Evolutionary conservation across 345 rosid genomes (phyloP), one percentile per base, ranked within the genome.

Genomic region (Eucalyptus pauciflora): DNA sequence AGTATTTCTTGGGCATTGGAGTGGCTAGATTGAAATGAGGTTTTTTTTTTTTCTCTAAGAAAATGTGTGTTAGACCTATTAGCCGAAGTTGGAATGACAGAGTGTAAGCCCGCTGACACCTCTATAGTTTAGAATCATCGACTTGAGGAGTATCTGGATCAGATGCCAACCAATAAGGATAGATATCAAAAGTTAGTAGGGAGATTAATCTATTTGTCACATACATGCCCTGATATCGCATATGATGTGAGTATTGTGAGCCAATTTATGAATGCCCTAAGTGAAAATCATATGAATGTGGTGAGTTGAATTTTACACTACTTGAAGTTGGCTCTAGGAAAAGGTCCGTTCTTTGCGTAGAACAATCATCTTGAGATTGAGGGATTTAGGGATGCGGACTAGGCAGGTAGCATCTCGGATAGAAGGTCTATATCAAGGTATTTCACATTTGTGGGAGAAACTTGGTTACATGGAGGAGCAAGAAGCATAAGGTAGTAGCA

Each of bases 131-230:
- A 2, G 2, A 62, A 4, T 62, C 69, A 62, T 62, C 13, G 16
- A 62, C 69, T 29, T 62, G 9, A 7, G 69, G 9, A 62, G 33
- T 62, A 29, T 13, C 16, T 0, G 1, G 4, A 12, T 62, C 0
- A 29, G 5, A 4, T 62, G 31, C 17, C 33, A 4, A 27, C 33
- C 33, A 62, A 62, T 62, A 62, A 62, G 4, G 33, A 29, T 29
- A 62, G 69, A 62, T 62, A 62, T 62, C 1, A 62, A 62, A 48
- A 0, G 51, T 27, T 85, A 48, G 31, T 85, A 11, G 29, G 86
- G 15, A 7, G 6, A 50, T 0, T 83, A 11, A 83, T 83, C 27
- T 83, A 83, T 43, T 50, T 83, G 31, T 83, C 52, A 83, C 33
- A 48, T 25, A 48, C 37, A 6, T 5, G 1, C 41, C 54, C 3